A percentile compares a stretch with the other conserved stretches of the same genome.
Evolutionary conservation across 1,284 basidiomycete genomes (phyloP).

Genomic region (Puccinia horiana): DNA sequence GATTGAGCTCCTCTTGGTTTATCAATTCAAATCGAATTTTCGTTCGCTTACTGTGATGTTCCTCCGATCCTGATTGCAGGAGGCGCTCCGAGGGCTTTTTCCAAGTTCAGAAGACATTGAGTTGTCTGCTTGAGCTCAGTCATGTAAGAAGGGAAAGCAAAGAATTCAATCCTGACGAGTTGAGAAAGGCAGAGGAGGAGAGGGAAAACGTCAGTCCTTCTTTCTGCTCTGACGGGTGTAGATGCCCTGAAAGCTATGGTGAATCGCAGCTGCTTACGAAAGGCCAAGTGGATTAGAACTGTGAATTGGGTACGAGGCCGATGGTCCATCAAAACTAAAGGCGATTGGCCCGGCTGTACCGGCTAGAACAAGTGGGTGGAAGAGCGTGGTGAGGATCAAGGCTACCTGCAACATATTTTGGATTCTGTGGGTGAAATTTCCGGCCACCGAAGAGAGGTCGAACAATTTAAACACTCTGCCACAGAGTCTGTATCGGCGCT

Average conservation of each 20-base stretch:
- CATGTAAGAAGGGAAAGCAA: conserved; percentile 27
- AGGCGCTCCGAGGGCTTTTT: not conserved
- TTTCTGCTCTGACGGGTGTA: too few species aligned
- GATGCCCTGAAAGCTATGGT: not conserved
- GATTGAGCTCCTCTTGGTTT: not conserved
- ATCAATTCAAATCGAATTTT: not conserved
- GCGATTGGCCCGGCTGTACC: not conserved
- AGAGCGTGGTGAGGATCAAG: not conserved
- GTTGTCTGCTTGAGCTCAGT: conserved; percentile 5
- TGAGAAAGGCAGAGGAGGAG: not conserved
- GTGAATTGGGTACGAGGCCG: not conserved
- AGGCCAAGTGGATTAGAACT: not conserved
- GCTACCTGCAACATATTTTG: not conserved
- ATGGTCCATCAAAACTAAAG: not conserved
- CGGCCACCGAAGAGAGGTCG: too few species aligned
- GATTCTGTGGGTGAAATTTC: too few species aligned
- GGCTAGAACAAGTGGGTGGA: not conserved
- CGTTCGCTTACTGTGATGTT: conserved; percentile 20
- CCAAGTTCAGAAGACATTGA: conserved; percentile 18
- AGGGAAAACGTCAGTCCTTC: too few species aligned
- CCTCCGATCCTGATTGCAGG: conserved; percentile 19
- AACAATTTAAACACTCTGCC: not conserved
- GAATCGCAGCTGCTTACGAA: not conserved
- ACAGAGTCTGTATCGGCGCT: too few species aligned
- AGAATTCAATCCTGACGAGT: conserved; percentile 22